phyloP scores from a whole-genome alignment of 2,329 filamentous ascomycete species.

The Ascochyta fabae region DNA sequence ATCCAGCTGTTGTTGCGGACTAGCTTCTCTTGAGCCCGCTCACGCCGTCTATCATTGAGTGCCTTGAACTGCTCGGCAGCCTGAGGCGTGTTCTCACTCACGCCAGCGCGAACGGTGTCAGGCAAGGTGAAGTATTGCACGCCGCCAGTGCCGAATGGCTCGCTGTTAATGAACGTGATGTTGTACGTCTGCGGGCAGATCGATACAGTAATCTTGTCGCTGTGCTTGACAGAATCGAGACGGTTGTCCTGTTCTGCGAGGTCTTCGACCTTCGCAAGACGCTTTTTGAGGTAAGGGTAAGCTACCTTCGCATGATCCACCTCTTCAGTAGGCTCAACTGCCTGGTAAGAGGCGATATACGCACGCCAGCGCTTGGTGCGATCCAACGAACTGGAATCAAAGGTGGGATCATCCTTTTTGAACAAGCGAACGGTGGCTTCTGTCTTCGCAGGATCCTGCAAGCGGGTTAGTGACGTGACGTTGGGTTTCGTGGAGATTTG shows the following conservation, averaged over 20 bases:
- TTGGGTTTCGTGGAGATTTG: not conserved
- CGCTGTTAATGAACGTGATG: conserved; percentile 52
- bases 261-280: conserved; percentile 45
- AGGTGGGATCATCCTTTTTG: conserved; percentile 79
- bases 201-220: conserved; percentile 54
- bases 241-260: conserved; percentile 37
- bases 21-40: conserved; percentile 51
- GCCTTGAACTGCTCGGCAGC: conserved; percentile 42
- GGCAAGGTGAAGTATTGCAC: conserved; percentile 52
- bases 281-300: conserved; percentile 53
- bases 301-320: conserved; percentile 45
- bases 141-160: conserved; percentile 40
- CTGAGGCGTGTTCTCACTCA: conserved; percentile 43
- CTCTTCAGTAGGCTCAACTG: conserved; percentile 77
- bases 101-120: conserved; percentile 42
- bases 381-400: conserved; percentile 75
- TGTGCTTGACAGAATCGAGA: conserved; percentile 38
- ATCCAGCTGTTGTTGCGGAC: conserved; percentile 55
- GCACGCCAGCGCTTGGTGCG: conserved; percentile 80
- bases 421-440: conserved; percentile 81
- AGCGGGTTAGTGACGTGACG: conserved; percentile 33
- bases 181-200: conserved; percentile 54
- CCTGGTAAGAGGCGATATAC: conserved; percentile 91
- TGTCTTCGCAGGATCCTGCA: conserved; percentile 65
- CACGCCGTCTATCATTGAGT: conserved; percentile 38